Percentiles rank a stretch among this genome's conserved stretches.
These are phyloP conservation scores for Puccinia polysora DNA, from an alignment of 1,284 basidiomycete genomes.

Conservation along the genomic window DNA sequence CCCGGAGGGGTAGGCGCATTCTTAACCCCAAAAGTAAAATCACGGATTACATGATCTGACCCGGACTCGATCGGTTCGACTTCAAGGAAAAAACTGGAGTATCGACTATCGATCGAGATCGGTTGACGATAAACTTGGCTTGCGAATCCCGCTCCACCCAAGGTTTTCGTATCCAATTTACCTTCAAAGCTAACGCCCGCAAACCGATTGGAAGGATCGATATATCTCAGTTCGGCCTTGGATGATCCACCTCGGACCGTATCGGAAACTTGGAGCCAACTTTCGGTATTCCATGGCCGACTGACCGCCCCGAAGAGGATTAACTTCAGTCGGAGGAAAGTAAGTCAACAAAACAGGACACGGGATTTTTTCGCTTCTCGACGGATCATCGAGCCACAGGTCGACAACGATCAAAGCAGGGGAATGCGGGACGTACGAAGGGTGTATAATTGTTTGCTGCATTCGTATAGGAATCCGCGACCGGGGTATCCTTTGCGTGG, in stretches of 20 bases:
- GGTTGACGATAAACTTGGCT: slow-evolving; percentile 7
- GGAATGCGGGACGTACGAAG: too few species aligned
- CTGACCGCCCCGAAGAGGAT: slow-evolving; percentile 2
- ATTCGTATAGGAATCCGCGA: too few species aligned
- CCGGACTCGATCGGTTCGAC: not conserved
- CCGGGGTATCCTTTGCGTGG: too few species aligned
- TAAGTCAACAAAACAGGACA: too few species aligned
- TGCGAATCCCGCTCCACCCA: slow-evolving; percentile 30
- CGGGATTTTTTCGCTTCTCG: too few species aligned
- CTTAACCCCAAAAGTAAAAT: not conserved
- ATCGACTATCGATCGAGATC: not conserved
- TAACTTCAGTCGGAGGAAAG: too few species aligned
- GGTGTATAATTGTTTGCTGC: too few species aligned
- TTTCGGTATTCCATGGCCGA: slow-evolving; percentile 1
- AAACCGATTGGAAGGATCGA: not conserved
- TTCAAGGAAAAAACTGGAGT: not conserved
- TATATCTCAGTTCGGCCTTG: not conserved
- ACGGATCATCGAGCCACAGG: too few species aligned
- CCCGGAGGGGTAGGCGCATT: not conserved
- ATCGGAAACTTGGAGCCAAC: slow-evolving; percentile 19
- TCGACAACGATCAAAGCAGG: too few species aligned
- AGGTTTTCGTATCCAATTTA: not conserved
- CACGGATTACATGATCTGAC: not conserved
- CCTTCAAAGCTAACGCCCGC: slow-evolving; percentile 2
- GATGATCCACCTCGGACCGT: slow-evolving; percentile 17